Conservation (phyloP, 83 land plant genomes). For the Thuja plicata region DNA sequence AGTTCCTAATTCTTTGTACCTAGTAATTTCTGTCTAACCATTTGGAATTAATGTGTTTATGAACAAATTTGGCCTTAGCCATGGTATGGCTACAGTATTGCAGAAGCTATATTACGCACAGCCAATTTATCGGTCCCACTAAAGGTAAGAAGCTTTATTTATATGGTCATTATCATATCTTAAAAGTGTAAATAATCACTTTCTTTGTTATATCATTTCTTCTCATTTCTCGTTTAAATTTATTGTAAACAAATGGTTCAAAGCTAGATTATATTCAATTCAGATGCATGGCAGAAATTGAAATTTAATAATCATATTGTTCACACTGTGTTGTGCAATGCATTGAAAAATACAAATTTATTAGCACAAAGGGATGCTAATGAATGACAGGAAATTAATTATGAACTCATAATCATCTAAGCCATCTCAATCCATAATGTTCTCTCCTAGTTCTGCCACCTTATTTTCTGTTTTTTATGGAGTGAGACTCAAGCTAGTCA, state of each 20-base stretch:
- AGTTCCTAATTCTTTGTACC: not conserved
- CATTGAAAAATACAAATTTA: too few relatives aligned
- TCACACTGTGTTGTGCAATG: too few relatives aligned
- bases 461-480: too few relatives aligned
- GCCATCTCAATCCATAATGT: too few relatives aligned
- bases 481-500: too few relatives aligned
- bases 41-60: not conserved
- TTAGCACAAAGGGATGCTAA: too few relatives aligned
- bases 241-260: not conserved
- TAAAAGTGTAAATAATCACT: not conserved
- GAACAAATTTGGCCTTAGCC: conserved; percentile 51
- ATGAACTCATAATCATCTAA: too few relatives aligned
- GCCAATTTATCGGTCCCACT: conserved; percentile 73
- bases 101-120: conserved; percentile 81
- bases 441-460: too few relatives aligned
- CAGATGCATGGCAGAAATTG: too few relatives aligned
- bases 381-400: too few relatives aligned
- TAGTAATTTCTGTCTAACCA: not conserved
- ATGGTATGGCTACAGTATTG: conserved; percentile 95
- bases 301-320: too few relatives aligned
- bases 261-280: not conserved
- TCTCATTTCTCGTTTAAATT: not conserved
- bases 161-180: not conserved
- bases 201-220: not conserved
- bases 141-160: conserved; percentile 44